These are phyloP conservation scores for Penicillium cataractarum DNA, from an alignment of 495 filamentous ascomycete species.

Conservation along the genomic window DNA sequence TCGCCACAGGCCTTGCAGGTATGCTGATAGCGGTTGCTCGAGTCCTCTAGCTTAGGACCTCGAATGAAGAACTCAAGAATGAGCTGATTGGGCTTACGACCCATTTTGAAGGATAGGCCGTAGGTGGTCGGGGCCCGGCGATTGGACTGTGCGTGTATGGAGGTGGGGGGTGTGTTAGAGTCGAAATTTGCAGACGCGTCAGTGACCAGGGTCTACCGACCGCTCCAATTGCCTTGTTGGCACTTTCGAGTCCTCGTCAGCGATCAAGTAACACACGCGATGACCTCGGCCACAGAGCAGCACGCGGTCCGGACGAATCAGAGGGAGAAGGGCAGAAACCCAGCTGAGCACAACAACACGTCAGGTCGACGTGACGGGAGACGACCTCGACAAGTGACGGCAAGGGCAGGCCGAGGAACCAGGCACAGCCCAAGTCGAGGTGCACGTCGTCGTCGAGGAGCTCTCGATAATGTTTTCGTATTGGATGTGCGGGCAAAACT, in stretches of 20 bases:
- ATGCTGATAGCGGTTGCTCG: conserved; percentile 85
- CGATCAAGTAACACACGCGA: conserved; percentile 7
- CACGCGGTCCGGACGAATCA: conserved; percentile 10
- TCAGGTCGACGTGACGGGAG: conserved; percentile 3
- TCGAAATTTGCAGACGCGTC: conserved; percentile 2
- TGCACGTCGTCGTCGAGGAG: background rate
- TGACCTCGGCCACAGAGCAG: conserved; percentile 8
- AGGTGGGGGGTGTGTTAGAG: conserved; percentile 5
- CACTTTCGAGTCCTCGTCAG: conserved; percentile 1
- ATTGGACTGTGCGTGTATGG: background rate
- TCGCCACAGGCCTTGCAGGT: conserved; percentile 86
- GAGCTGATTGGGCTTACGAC: conserved; percentile 77
- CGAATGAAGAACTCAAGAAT: conserved; percentile 84
- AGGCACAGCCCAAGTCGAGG: conserved; percentile 15
- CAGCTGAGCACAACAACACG: conserved; percentile 2
- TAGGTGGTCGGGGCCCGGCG: background rate
- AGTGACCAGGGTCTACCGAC: background rate
- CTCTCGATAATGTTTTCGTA: conserved; percentile 5
- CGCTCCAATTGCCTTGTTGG: conserved; percentile 1
- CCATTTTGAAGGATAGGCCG: conserved; percentile 57
- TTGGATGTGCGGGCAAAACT: conserved; percentile 44
- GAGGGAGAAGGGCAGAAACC: conserved; percentile 4
- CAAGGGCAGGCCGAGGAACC: background rate
- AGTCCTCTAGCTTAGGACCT: conserved; percentile 78
- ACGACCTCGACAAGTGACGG: conserved; percentile 5